Evolutionary conservation across 2,329 filamentous ascomycete genomes (phyloP).

Genomic region (Gremmenia infestans): DNA sequence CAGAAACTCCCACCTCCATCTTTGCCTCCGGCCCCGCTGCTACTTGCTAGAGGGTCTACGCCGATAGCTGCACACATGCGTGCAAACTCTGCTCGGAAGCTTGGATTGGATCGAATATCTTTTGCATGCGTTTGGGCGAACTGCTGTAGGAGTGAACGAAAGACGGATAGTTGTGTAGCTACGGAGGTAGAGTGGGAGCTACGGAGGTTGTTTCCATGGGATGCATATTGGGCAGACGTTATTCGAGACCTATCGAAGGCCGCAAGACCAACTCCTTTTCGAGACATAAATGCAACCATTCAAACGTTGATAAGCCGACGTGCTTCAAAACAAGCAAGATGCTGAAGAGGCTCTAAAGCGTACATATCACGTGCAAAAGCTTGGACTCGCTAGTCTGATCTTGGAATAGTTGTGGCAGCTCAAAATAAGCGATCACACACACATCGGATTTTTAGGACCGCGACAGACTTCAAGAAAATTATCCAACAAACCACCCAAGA

Average conservation of each 20-base stretch:
- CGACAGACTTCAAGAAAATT: not conserved
- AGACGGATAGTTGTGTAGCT: slow-evolving; percentile 89
- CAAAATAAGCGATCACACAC: not conserved
- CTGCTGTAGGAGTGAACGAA: slow-evolving; percentile 90
- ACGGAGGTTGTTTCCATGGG: slow-evolving; percentile 83
- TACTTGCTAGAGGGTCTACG: slow-evolving; percentile 84
- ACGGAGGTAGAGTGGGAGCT: slow-evolving; percentile 79
- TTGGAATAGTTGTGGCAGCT: not conserved
- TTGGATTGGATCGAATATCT: slow-evolving; percentile 92
- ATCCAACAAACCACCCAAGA: slow-evolving; percentile 13
- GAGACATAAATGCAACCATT: slow-evolving; percentile 47
- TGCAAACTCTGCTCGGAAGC: slow-evolving; percentile 93
- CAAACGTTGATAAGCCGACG: not conserved
- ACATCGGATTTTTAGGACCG: not conserved
- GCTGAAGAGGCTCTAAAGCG: not conserved
- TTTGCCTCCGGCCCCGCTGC: slow-evolving; percentile 45
- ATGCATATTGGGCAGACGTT: slow-evolving; percentile 83
- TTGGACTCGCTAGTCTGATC: not conserved
- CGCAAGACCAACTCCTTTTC: slow-evolving; percentile 83
- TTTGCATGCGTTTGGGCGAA: slow-evolving; percentile 93
- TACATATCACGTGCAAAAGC: not conserved
- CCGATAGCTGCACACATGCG: slow-evolving; percentile 98
- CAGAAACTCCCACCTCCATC: slow-evolving; percentile 66
- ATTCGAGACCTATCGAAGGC: slow-evolving; percentile 84
- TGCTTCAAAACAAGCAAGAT: not conserved